Percentiles rank a stretch among this genome's conserved stretches.
phyloP scores from a whole-genome alignment of 2,329 filamentous ascomycete genomes.

The Podosphaera aphanis region DNA sequence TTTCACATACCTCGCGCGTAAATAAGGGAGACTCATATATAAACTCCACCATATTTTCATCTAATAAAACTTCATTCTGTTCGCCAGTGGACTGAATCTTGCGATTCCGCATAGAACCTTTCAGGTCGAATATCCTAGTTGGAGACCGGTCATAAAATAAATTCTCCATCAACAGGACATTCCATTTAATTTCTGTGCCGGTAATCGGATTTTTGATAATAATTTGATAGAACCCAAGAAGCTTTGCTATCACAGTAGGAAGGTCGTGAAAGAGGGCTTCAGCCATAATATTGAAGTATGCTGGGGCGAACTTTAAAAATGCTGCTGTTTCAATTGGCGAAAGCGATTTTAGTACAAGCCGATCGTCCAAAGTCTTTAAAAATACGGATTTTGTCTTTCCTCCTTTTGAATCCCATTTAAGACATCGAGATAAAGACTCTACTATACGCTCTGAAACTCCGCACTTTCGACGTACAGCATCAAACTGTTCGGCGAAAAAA shows the following conservation, averaged over 20 bases:
- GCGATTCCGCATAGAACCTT: constrained; percentile 94
- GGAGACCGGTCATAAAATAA: constrained; percentile 87
- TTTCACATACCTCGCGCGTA: constrained; percentile 38
- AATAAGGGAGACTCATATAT: constrained; percentile 96
- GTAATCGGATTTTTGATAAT: constrained; percentile 88
- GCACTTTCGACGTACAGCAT: constrained; percentile 78
- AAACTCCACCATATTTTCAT: constrained; percentile 98
- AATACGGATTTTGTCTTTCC: constrained; percentile 97
- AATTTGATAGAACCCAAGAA: constrained; percentile 95
- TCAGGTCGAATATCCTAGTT: constrained; percentile 81
- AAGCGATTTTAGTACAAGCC: constrained; percentile 59
- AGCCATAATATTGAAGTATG: constrained; percentile 94
- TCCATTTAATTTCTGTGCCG: constrained; percentile 82
- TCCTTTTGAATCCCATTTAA: constrained; percentile 95
- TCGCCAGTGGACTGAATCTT: constrained; percentile 92
- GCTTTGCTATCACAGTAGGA: constrained; percentile 92
- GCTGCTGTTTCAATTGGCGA: constrained; percentile 80
- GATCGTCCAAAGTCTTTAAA: constrained; percentile 83
- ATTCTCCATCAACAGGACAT: constrained; percentile 89
- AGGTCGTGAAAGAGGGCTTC: constrained; percentile 88
- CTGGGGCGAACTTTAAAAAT: constrained; percentile 84
- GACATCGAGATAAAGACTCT: constrained; percentile 79
- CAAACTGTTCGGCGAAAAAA: constrained; percentile 95
- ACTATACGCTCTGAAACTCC: constrained; percentile 84
- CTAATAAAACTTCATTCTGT: constrained; percentile 83